Evolutionary conservation across 768 basidiomycete genomes (phyloP).

Genomic region (Amanita thiersii): DNA sequence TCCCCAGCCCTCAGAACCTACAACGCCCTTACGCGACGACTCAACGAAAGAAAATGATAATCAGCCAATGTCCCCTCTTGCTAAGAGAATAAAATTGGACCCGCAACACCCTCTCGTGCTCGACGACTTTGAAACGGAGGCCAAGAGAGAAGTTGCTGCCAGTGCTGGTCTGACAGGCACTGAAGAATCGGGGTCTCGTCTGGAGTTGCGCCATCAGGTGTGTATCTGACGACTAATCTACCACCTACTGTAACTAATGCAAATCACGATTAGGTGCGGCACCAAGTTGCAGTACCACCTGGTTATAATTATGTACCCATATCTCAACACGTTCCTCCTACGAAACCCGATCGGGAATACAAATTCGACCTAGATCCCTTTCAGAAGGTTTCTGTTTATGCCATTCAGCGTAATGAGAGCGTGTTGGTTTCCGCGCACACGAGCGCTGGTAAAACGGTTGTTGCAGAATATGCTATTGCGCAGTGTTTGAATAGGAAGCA

Average conservation of each 20-base stretch:
- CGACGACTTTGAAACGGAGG: slow-evolving; percentile 93
- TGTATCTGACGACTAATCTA: slow-evolving; percentile 10
- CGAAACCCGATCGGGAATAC: slow-evolving; percentile 88
- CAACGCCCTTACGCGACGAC: not conserved
- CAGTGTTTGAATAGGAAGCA: slow-evolving; percentile 91
- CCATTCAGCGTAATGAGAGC: slow-evolving; percentile 95
- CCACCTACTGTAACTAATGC: not conserved
- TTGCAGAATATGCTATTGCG: slow-evolving; percentile 98
- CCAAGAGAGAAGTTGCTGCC: slow-evolving; percentile 84
- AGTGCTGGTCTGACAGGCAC: slow-evolving; percentile 83
- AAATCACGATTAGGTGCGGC: slow-evolving; percentile 58
- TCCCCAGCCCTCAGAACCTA: not conserved
- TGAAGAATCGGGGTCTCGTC: slow-evolving; percentile 49
- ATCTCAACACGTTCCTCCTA: slow-evolving; percentile 81
- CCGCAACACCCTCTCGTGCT: slow-evolving; percentile 71
- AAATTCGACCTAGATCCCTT: slow-evolving; percentile 97
- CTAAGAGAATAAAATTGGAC: slow-evolving; percentile 54
- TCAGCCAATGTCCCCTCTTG: slow-evolving; percentile 16
- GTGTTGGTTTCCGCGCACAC: slow-evolving; percentile 98
- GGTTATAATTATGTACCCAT: slow-evolving; percentile 89
- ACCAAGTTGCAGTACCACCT: slow-evolving; percentile 94
- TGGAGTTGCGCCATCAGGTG: slow-evolving; percentile 81
- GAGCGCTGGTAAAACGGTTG: slow-evolving; percentile 98
- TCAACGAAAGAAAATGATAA: not conserved
- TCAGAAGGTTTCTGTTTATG: slow-evolving; percentile 88